These are phyloP conservation scores for Musa balbisiana DNA, from an alignment of 202 grass and related monocot genomes.

Conservation along the genomic window DNA sequence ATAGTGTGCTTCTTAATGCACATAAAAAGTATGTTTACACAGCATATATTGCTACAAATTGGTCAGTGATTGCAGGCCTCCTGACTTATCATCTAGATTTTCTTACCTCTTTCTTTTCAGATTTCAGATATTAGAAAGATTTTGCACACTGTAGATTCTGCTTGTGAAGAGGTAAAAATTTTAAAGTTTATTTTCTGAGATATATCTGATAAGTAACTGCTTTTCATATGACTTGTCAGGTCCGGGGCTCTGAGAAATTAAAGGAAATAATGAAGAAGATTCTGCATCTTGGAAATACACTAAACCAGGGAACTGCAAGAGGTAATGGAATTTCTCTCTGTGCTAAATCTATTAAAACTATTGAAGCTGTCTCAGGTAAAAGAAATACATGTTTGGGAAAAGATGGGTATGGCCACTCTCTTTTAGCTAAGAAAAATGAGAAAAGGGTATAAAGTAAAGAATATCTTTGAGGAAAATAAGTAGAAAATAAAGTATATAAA, in stretches of 20 bases:
- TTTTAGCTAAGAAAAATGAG: too few relatives aligned
- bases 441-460: too few relatives aligned
- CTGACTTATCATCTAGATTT: constrained; percentile 29
- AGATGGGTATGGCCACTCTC: too few relatives aligned
- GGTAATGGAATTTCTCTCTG: constrained; percentile 40
- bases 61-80: constrained; percentile 5
- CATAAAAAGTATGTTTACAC: constrained; percentile 12
- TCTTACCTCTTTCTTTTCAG: constrained; percentile 47
- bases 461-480: too few relatives aligned
- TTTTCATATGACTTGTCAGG: constrained; percentile 34
- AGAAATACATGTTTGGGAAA: too few relatives aligned
- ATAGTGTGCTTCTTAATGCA: neutral
- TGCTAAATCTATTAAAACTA: neutral
- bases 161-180: constrained; percentile 85
- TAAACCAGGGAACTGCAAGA: constrained; percentile 92
- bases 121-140: constrained; percentile 76
- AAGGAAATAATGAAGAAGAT: constrained; percentile 97
- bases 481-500: too few relatives aligned
- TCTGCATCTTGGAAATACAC: constrained; percentile 74
- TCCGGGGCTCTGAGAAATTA: constrained; percentile 82
- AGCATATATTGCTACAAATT: constrained; percentile 22
- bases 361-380: too few relatives aligned
- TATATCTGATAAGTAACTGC: constrained; percentile 27
- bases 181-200: constrained; percentile 15
- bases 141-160: constrained; percentile 55